Conservation (phyloP, 2,329 filamentous ascomycete genomes). For the Clonostachys chloroleuca region DNA sequence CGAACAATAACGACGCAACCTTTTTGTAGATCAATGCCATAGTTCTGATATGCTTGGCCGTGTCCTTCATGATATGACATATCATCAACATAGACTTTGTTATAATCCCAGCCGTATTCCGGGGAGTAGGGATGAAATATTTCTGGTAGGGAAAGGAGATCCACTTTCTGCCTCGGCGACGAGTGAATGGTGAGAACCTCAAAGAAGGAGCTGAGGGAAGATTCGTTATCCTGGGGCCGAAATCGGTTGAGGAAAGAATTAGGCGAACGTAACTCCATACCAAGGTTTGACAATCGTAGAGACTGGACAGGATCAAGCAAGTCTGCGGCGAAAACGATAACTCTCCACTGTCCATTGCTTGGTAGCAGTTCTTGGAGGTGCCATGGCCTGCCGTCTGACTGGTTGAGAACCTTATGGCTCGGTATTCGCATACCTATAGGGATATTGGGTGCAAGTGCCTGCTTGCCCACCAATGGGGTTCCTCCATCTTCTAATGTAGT, state of each 20-base stretch:
- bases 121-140: constrained; percentile 41
- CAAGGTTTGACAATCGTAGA: constrained; percentile 39
- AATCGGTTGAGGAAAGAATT: constrained; percentile 5
- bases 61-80: constrained; percentile 45
- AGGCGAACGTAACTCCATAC: constrained; percentile 26
- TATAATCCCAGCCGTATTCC: constrained; percentile 48
- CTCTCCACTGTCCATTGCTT: constrained; percentile 52
- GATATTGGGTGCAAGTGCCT: constrained; percentile 30
- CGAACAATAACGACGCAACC: constrained; percentile 20
- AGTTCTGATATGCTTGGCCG: constrained; percentile 30
- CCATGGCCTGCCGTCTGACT: constrained; percentile 50
- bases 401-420: constrained; percentile 55
- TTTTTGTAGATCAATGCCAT: constrained; percentile 27
- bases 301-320: constrained; percentile 37
- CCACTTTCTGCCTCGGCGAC: constrained; percentile 39
- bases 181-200: constrained; percentile 60
- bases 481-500: too few relatives aligned
- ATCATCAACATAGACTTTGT: constrained; percentile 52
- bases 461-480: not conserved
- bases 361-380: constrained; percentile 52
- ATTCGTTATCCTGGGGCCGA: constrained; percentile 5
- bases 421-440: constrained; percentile 52
- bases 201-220: constrained; percentile 26
- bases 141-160: constrained; percentile 46
- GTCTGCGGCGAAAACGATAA: constrained; percentile 60